Percentiles rank a stretch among this genome's conserved stretches.
Evolutionary conservation across 2,329 filamentous ascomycete genomes (phyloP).

Genomic region (Coniella lustricola): DNA sequence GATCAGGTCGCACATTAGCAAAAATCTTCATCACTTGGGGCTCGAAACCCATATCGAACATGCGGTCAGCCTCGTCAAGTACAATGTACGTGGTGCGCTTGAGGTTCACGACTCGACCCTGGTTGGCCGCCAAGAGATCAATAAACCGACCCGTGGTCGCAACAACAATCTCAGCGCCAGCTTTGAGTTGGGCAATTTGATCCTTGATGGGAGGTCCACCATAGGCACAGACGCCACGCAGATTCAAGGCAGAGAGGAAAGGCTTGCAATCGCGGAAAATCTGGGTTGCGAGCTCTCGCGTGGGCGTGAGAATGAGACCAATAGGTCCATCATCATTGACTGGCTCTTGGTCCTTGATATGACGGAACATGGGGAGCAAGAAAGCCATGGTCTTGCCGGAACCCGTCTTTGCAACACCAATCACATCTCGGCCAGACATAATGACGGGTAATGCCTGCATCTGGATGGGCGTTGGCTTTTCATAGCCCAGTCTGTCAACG

Average conservation of each 20-base stretch:
- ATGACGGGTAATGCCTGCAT: conserved; percentile 90
- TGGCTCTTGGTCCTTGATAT: conserved; percentile 88
- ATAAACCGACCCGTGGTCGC: conserved; percentile 95
- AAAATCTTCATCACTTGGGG: conserved; percentile 97
- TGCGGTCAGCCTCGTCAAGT: conserved; percentile 92
- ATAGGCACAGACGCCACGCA: conserved; percentile 87
- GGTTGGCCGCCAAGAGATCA: conserved; percentile 86
- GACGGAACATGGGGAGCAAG: conserved; percentile 91
- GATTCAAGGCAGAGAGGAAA: conserved; percentile 77
- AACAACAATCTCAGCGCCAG: conserved; percentile 89
- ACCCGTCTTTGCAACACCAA: conserved; percentile 94
- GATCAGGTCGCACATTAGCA: conserved; percentile 81
- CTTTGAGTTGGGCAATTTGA: conserved; percentile 93
- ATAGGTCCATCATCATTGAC: conserved; percentile 84
- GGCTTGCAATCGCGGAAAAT: conserved; percentile 94
- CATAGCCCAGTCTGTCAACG: conserved; percentile 72
- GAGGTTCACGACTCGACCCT: conserved; percentile 88
- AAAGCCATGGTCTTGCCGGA: conserved; percentile 98
- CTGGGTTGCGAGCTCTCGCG: conserved; percentile 85
- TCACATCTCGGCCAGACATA: conserved; percentile 92
- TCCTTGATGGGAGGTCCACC: conserved; percentile 95
- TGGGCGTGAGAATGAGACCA: conserved; percentile 85
- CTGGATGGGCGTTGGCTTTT: conserved; percentile 88
- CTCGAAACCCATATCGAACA: conserved; percentile 99
- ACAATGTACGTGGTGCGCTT: conserved; percentile 88